A percentile compares a stretch with the other conserved stretches of the same genome.
These are phyloP conservation scores for Xanthoceras sorbifolium DNA, from an alignment of 345 rosid genomes.

Conservation along the genomic window DNA sequence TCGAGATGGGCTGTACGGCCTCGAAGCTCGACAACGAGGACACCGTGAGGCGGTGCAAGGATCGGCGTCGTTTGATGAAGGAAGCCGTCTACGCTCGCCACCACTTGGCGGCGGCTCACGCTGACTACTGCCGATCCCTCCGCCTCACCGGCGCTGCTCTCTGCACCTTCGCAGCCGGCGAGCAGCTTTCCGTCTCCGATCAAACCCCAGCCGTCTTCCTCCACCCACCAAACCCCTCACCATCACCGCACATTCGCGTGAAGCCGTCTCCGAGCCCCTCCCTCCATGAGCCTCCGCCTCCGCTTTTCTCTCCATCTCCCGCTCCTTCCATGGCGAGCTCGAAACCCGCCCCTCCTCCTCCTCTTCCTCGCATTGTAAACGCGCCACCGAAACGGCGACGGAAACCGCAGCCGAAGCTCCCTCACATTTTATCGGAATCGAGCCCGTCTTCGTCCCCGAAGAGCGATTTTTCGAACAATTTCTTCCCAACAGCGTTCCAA, in stretches of 20 bases:
- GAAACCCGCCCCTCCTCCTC: constrained; percentile 26
- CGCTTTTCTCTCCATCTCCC: constrained; percentile 40
- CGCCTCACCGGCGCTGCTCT: constrained; percentile 90
- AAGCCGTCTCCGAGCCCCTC: constrained; percentile 51
- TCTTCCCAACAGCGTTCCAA: constrained; percentile 73
- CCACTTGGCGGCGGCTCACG: constrained; percentile 86
- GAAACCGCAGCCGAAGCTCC: constrained; percentile 55
- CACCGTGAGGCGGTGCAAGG: constrained; percentile 87
- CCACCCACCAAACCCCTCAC: constrained; percentile 37
- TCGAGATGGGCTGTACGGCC: constrained; percentile 82
- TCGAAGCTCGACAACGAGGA: constrained; percentile 97
- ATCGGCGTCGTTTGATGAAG: constrained; percentile 93
- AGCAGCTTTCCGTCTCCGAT: constrained; percentile 74
- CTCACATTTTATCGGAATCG: constrained; percentile 89
- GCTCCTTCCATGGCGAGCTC: constrained; percentile 57
- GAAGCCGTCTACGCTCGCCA: constrained; percentile 87
- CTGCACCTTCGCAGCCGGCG: constrained; percentile 74
- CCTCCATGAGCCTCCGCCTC: constrained; percentile 41
- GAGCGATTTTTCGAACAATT: constrained; percentile 50
- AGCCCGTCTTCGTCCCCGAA: constrained; percentile 73
- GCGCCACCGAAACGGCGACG: constrained; percentile 49
- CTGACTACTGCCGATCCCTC: constrained; percentile 89
- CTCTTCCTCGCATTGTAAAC: constrained; percentile 47
- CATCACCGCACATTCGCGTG: constrained; percentile 28
- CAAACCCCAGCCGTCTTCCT: constrained; percentile 85